A percentile compares a stretch with the other conserved stretches of the same genome.
Evolutionary conservation across 1,284 basidiomycete genomes (phyloP).

Genomic region (Ceratobasidium sp.): DNA sequence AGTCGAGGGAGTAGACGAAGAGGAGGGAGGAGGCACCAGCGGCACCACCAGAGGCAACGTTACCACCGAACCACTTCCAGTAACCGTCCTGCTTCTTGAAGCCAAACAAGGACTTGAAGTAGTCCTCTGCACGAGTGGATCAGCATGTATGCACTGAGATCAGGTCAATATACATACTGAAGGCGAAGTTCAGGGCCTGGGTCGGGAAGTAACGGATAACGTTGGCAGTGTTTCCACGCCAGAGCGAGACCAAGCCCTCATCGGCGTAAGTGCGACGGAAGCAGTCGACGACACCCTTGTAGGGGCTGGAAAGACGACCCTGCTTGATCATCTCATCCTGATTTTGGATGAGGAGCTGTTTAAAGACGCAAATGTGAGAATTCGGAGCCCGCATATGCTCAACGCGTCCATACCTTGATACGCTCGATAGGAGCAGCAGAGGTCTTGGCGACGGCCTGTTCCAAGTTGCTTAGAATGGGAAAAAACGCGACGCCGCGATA

Average conservation of each 20-base stretch:
- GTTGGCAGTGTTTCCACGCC: constrained; percentile 97
- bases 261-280: constrained; percentile 86
- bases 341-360: constrained; percentile 90
- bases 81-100: constrained; percentile 90
- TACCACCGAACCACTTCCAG: constrained; percentile 90
- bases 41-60: constrained; percentile 96
- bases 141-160: constrained; percentile 41
- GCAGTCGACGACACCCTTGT: constrained; percentile 93
- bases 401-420: constrained; percentile 65
- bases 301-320: constrained; percentile 88
- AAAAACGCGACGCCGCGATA: constrained; percentile 17
- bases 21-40: constrained; percentile 95
- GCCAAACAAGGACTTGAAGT: constrained; percentile 94
- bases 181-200: constrained; percentile 94
- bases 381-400: neutral
- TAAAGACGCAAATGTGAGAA: constrained; percentile 14
- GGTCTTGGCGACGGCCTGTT: constrained; percentile 93
- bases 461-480: constrained; percentile 40
- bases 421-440: constrained; percentile 98
- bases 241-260: constrained; percentile 90
- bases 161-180: constrained; percentile 65
- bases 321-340: constrained; percentile 99
- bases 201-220: constrained; percentile 99
- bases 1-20: constrained; percentile 98
- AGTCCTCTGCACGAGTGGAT: constrained; percentile 71